Evolutionary conservation across 2,329 filamentous ascomycete species (phyloP).

Genomic region (Pezicula rhizophila): DNA sequence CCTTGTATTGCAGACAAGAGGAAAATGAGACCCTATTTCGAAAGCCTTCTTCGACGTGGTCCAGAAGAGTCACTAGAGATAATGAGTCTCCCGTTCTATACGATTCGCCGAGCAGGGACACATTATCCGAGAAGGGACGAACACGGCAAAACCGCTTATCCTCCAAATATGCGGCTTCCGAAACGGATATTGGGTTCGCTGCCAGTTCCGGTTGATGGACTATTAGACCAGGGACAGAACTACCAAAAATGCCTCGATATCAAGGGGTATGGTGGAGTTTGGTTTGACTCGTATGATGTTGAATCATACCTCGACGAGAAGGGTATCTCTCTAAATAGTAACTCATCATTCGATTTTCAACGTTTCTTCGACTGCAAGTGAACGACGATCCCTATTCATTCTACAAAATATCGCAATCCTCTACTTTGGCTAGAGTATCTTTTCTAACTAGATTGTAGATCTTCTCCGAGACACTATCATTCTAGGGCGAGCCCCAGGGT

Average conservation of each 20-base stretch:
- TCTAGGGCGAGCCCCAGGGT: not conserved
- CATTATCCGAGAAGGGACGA: not conserved
- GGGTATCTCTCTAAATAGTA: not conserved
- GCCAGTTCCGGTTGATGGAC: not conserved
- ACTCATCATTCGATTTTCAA: not conserved
- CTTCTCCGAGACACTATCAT: not conserved
- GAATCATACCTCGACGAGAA: not conserved
- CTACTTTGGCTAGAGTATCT: not conserved
- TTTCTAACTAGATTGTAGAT: not conserved
- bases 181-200: not conserved
- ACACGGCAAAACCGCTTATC: not conserved
- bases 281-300: not conserved
- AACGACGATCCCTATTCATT: not conserved
- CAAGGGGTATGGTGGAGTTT: not conserved
- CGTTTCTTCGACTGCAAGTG: not conserved
- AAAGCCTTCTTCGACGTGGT: not conserved
- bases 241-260: not conserved
- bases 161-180: not conserved
- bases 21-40: not conserved
- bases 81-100: not conserved
- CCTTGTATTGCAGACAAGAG: not conserved
- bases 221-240: not conserved
- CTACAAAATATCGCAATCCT: not conserved
- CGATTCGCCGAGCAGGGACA: not conserved
- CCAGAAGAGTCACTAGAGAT: not conserved